Evolutionary conservation across 352 stramenopile genomes (phyloP), one percentile per base, ranked within the genome.

Genomic region (Globisporangium takayamanum): DNA sequence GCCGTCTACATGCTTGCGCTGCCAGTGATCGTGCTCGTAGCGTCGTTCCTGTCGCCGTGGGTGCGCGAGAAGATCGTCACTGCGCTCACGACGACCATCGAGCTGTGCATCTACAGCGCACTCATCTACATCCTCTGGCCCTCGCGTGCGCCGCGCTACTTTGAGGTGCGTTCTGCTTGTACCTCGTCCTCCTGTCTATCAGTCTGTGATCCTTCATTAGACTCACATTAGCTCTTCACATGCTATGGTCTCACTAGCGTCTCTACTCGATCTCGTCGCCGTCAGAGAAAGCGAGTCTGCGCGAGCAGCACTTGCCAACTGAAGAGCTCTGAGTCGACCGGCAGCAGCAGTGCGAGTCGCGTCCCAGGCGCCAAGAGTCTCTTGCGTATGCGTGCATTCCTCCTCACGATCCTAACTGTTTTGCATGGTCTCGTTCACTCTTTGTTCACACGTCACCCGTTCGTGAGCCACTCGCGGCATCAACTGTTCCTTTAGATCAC

Each of bases 51-150:
- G 55, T 90, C 80, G 30, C 78, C 82, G 14, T 92, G 80, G 78
- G 82, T 92, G 18, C 80, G 78, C 5, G 80, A 90, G 62, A 89
- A 89, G 59, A 84, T 80, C 14, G 82, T 92, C 33, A 75, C 70
- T 2, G 69, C 67, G 20, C 74, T 89, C 25, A 77, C 78, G 12
- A 71, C 74, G 1, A 70, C 62, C 10, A 64, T 87, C 26, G 76
- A 92, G 37, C 57, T 80, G 45, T 59, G 59, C 26, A 68, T 89
- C 59, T 89, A 86, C 64, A 62, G 65, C n/a, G 63, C 73, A 2
- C 74, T 92, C 54, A 79, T 89, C 42, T 90, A 79, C 57, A 65
- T 85, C 44, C 53, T 92, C 20, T 92, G 80, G 80, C 76, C 82
- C 10, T 80, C 78, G 25, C 73, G 80, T 36, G 82, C 82, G 5